Percentiles rank a stretch among this genome's conserved stretches.
These are phyloP conservation scores for Pichia sp. DNA, from an alignment of 1,139 yeast species.

Conservation along the genomic window DNA sequence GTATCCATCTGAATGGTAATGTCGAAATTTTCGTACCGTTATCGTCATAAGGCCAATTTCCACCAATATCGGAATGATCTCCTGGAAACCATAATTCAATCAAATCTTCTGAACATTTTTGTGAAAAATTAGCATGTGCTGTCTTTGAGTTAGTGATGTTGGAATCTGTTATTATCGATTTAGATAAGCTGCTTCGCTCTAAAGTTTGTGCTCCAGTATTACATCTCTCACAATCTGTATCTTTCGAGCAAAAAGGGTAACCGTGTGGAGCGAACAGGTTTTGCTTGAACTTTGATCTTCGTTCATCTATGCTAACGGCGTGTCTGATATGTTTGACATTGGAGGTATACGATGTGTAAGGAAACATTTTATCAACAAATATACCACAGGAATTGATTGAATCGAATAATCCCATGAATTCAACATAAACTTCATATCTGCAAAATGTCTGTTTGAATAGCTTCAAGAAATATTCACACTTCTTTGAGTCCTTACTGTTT, in stretches of 20 bases:
- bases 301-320: constrained; percentile 58
- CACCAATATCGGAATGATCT: constrained; percentile 60
- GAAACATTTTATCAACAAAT: constrained; percentile 48
- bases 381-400: constrained; percentile 60
- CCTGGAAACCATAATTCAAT: constrained; percentile 60
- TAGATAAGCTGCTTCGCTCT: no score
- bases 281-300: constrained; percentile 55
- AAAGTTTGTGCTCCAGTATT: no score
- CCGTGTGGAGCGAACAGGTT: constrained; percentile 38
- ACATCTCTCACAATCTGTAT: no score
- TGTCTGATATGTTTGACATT: constrained; percentile 54
- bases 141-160: no score
- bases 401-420: constrained; percentile 62
- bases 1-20: constrained; percentile 52
- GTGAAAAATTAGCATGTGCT: constrained; percentile 3
- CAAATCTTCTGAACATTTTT: constrained; percentile 30
- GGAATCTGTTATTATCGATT: no score
- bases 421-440: constrained; percentile 36
- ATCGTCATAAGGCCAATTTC: constrained; percentile 46
- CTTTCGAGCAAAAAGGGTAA: constrained; percentile 9
- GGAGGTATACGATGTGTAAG: constrained; percentile 43
- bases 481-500: constrained; percentile 17
- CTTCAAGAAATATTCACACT: constrained; percentile 28
- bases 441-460: constrained; percentile 50
- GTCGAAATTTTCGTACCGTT: constrained; percentile 36